Evolutionary conservation across 176 grass and related monocot species (phyloP).

Genomic region (Avena insularis): DNA sequence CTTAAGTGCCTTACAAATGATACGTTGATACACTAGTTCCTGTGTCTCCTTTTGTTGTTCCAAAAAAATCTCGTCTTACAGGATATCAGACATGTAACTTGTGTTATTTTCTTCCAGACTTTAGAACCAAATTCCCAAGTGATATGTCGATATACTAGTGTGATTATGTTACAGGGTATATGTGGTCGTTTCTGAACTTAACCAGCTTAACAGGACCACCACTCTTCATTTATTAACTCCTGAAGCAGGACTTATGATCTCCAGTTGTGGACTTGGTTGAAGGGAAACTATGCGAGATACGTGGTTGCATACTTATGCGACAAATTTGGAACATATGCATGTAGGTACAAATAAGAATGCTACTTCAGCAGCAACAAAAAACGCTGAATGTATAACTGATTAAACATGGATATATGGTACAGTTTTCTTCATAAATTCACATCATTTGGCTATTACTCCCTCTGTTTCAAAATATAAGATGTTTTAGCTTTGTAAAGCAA

Average conservation of each 20-base stretch:
- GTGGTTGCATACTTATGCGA: background rate
- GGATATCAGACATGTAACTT: no score
- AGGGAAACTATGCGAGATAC: background rate
- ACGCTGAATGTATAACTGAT: background rate
- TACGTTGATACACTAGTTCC: background rate
- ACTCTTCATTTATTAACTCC: background rate
- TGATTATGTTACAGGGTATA: no score
- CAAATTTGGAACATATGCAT: background rate
- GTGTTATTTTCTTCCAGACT: no score
- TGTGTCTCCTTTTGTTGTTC: no score
- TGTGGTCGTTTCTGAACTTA: background rate
- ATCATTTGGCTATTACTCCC: background rate
- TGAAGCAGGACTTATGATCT: background rate
- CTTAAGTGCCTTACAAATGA: background rate
- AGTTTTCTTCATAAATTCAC: background rate
- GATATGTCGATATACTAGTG: no score
- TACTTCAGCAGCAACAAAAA: background rate
- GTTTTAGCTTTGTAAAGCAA: no score
- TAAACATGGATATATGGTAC: background rate
- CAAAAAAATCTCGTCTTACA: no score
- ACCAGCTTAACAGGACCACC: background rate
- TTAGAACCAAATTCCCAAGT: no score
- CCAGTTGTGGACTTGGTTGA: background rate
- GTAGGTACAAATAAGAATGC: background rate
- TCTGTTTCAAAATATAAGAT: no score